Evolutionary conservation across 1,284 basidiomycete species (phyloP), one percentile per base, ranked within the genome.

Genomic region (Wolfiporia cocos): DNA sequence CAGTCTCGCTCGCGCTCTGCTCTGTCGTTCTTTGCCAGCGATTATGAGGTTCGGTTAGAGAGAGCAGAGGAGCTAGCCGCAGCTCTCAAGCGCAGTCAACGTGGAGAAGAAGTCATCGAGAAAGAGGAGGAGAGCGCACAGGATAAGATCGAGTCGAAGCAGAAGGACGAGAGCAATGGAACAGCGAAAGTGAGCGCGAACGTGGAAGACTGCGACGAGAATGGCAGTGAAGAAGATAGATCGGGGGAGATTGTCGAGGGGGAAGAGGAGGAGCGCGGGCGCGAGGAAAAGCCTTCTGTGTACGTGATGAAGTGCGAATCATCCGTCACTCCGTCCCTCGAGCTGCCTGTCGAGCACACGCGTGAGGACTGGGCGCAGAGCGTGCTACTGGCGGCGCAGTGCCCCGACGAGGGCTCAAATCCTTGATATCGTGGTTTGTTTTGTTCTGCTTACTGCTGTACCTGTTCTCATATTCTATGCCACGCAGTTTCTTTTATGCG

Each of bases 321-420:
- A 11, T 39, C 43, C 28, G 43, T 51, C 7, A 55, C 54, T 32
- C 59, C 57, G 15, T 56, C 57, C 9, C 54, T 61, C 39, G 46
- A 49, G 35, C 30, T 61, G 24, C 41, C 47, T n/a, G 39, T 58
- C 44, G 64, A 70, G 39, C 65, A 68, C 17, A 62, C 61, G 28
- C 62, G 65, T 42, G 73, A 76, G 35, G 74, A 80, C 52, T 83
- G 79, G 79, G 76, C 74, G 39, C 64, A 67, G 53, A 78, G 73
- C 50, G 78, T 82, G 30, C 56, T 82, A 39, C 53, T 72, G 51
- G 76, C 74, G 31, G 76, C 76, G 29, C 71, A 74, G 51, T 58
- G 33, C 29, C 19, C 34, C 14, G 24, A 19, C 10, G 24, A 34
- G 10, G 15, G 9, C 9, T 15, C 5, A 23, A n/a, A 28, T 14